phyloP scores from a whole-genome alignment of 768 basidiomycete species.

The Neoboletus magnificus region DNA sequence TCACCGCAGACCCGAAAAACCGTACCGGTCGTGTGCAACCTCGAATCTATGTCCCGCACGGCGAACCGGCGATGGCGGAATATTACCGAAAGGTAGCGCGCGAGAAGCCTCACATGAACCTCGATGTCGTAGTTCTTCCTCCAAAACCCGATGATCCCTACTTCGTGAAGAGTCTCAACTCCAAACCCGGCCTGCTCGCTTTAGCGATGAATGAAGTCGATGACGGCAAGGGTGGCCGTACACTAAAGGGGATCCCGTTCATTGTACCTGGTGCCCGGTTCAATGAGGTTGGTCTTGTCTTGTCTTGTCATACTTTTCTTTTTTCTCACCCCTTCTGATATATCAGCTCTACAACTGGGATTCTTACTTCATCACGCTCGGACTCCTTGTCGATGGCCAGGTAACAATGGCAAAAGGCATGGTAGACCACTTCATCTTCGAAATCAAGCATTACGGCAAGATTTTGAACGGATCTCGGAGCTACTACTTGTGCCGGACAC shows the following conservation, averaged over 20 bases:
- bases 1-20: slow-evolving; percentile 98
- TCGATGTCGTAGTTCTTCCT: slow-evolving; percentile 91
- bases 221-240: slow-evolving; percentile 72
- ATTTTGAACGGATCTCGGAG: slow-evolving; percentile 95
- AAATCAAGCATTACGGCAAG: slow-evolving; percentile 97
- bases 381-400: slow-evolving; percentile 92
- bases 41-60: slow-evolving; percentile 91
- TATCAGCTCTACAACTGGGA: slow-evolving; percentile 90
- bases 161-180: slow-evolving; percentile 91
- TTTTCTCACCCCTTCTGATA: slow-evolving; percentile 3
- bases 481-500: slow-evolving; percentile 92
- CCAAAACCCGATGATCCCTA: slow-evolving; percentile 79
- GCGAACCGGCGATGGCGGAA: slow-evolving; percentile 90
- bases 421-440: slow-evolving; percentile 99
- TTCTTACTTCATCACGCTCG: slow-evolving; percentile 91
- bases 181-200: slow-evolving; percentile 90
- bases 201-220: slow-evolving; percentile 93
- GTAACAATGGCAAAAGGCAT: slow-evolving; percentile 94
- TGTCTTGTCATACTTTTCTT: background rate
- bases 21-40: slow-evolving; percentile 86
- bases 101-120: slow-evolving; percentile 90
- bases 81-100: slow-evolving; percentile 90
- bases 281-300: slow-evolving; percentile 71
- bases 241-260: slow-evolving; percentile 92
- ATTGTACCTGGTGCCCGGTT: slow-evolving; percentile 95